A percentile compares a stretch with the other conserved stretches of the same genome.
Evolutionary conservation across 2,329 filamentous ascomycete species (phyloP).

Genomic region (Neurospora crassa): DNA sequence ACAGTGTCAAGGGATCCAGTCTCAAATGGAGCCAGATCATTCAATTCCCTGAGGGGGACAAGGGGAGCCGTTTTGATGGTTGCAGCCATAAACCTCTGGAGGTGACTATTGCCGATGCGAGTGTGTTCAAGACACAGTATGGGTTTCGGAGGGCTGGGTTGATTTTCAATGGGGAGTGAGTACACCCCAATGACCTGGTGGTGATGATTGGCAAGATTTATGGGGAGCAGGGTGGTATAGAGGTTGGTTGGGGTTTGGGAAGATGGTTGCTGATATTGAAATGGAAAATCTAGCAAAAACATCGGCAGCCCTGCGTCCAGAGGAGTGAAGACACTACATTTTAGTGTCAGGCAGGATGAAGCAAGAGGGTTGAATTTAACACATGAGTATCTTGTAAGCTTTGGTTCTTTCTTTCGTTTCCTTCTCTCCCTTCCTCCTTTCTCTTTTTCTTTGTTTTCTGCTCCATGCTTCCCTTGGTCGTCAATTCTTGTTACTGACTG

Average conservation of each 20-base stretch:
- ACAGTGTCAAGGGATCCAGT: conserved; percentile 27
- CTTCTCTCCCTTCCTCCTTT: background rate
- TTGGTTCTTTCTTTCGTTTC: background rate
- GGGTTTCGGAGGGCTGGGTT: conserved; percentile 37
- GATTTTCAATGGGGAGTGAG: conserved; percentile 29
- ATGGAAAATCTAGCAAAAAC: conserved; percentile 20
- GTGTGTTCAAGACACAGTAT: conserved; percentile 35
- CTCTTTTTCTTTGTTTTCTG: background rate
- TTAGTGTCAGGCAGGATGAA: conserved; percentile 25
- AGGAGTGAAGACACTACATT: conserved; percentile 28
- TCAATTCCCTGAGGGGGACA: conserved; percentile 19
- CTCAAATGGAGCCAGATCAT: conserved; percentile 29
- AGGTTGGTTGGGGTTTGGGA: background rate
- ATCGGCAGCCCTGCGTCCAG: conserved; percentile 25
- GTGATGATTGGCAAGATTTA: background rate
- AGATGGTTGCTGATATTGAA: background rate
- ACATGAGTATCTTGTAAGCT: conserved; percentile 26
- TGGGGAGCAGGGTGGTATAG: background rate
- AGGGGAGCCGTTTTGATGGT: conserved; percentile 28
- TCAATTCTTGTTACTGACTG: too few relatives aligned
- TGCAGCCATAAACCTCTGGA: conserved; percentile 29
- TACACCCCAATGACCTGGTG: background rate
- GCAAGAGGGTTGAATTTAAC: conserved; percentile 25
- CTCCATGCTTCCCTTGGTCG: background rate
- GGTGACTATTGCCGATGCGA: conserved; percentile 33